Conservation (phyloP, 441 rosid species). For the Dalechampia spathulata region DNA sequence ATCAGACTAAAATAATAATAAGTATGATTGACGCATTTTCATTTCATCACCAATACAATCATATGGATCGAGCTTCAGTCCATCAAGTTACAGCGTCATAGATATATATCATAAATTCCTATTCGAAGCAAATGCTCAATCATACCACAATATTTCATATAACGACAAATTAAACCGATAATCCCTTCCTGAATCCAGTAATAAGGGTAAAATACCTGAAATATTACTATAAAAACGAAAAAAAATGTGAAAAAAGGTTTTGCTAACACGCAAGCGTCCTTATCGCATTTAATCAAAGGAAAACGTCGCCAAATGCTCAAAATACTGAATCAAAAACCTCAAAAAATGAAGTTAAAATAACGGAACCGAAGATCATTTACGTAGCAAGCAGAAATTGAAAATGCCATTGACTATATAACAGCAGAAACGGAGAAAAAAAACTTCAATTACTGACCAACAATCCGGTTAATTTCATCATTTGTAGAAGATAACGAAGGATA, state of each 20-base stretch:
- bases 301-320: neutral
- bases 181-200: neutral
- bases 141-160: too few species aligned
- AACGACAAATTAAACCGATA: neutral
- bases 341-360: neutral
- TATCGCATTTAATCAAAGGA: neutral
- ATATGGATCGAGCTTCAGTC: too few species aligned
- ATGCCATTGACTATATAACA: neutral
- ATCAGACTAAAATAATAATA: too few species aligned
- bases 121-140: neutral
- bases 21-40: too few species aligned
- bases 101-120: too few species aligned
- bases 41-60: too few species aligned
- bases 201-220: constrained; percentile 4
- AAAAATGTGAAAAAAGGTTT: too few species aligned
- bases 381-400: neutral
- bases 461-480: neutral
- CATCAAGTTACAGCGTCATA: too few species aligned
- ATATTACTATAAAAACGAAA: too few species aligned
- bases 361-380: too few species aligned
- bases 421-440: neutral
- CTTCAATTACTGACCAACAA: neutral
- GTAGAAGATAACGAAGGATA: neutral
- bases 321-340: neutral
- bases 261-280: too few species aligned